Evolutionary conservation across 2,329 filamentous ascomycete genomes (phyloP), one percentile per base, ranked within the genome.

Genomic region (Atkinsonella hypoxylon): DNA sequence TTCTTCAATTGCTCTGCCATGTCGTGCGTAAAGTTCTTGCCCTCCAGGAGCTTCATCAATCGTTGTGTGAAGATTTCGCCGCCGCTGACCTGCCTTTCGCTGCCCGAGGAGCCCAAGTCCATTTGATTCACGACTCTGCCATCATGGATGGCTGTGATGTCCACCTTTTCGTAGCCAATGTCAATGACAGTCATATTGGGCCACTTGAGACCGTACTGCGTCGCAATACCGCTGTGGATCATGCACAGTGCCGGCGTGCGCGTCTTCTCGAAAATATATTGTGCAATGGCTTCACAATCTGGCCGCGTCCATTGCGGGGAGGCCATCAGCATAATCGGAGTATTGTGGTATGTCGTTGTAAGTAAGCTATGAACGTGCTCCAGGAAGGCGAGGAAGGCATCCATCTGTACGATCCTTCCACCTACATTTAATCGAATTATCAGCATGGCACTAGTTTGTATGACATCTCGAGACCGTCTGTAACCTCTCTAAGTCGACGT

Each of bases 231-330:
- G 58, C 89, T 85, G 67, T 97, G 87, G 72, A 98, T 85, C 55
- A 97, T 77, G 59, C 86, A 90, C 48, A 98, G 85, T 0, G 88
- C 89, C 0, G 93, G 93, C 0, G 89, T 93, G 71, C 91, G 93
- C 64, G 95, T 95, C 69, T 93, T 94, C 69, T 98, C 93, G 62
- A 98, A 98, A 56, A 97, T 81, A 72, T 95, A 98, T 55, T 93
- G 88, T 13, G 90, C 87, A 57, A 98, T 83, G 39, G 79, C 79
- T 68, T 97, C 91, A 64, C 85, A 85, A 66, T 96, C 89, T 55
- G 85, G 83, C 9, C 86, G 81, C 4, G 89, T 89, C 91, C 93
- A 98, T 58, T 83, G 84, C 4, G 93, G 90, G 58, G 95, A 87
- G 8, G 86, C 80, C 67, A 97, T 85, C 55, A 98, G 80, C 65